Evolutionary conservation across 495 filamentous ascomycete genomes (phyloP).

Genomic region (Penicillium macrosclerotiorum): DNA sequence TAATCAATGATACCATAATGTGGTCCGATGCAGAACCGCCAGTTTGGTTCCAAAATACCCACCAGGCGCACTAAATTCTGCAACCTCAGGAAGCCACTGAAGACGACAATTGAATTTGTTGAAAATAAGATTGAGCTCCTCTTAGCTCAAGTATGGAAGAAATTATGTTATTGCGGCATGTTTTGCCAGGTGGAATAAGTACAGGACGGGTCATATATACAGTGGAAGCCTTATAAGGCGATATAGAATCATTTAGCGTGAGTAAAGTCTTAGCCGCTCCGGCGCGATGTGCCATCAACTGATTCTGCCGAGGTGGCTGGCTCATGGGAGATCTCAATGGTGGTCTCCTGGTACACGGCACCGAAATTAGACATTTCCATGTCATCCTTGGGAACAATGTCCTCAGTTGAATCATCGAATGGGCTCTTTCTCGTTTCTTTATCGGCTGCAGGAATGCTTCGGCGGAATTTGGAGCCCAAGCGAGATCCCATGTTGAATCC

Average conservation of each 20-base stretch:
- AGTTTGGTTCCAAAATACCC: not conserved
- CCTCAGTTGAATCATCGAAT: conserved; percentile 36
- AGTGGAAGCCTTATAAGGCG: not conserved
- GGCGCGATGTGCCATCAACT: conserved; percentile 1
- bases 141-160: too few species aligned
- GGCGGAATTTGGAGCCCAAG: conserved; percentile 23
- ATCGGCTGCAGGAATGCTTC: conserved; percentile 15
- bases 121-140: not conserved
- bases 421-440: conserved; percentile 25
- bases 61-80: not conserved
- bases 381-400: conserved; percentile 35
- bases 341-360: conserved; percentile 43
- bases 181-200: not conserved
- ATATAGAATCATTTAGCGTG: conserved; percentile 4
- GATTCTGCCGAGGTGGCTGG: conserved; percentile 15
- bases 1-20: conserved; percentile 2
- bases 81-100: not conserved
- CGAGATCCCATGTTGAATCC: conserved; percentile 20
- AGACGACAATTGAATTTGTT: not conserved
- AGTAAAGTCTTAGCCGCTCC: conserved; percentile 2
- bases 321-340: conserved; percentile 42
- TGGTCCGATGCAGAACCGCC: not conserved
- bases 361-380: conserved; percentile 32
- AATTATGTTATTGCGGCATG: not conserved
- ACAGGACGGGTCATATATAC: conserved; percentile 6